Base-by-base conservation (phyloP, 257 asterid species). In the Cynanchum wilfordii region DNA sequence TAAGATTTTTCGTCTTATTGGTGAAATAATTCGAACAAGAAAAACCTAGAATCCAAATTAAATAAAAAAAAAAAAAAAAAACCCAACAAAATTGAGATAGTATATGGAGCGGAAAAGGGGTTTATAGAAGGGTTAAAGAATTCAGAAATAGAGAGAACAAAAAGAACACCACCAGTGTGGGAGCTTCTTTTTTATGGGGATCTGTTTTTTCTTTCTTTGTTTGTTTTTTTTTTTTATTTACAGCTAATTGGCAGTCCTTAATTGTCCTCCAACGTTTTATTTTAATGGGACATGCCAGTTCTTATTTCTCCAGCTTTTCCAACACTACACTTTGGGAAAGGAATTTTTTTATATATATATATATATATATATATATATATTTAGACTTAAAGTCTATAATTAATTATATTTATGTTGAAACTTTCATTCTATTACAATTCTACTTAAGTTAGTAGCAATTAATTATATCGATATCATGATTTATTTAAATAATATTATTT, bases 21-120 rank as follows among this genome's bases (percentile, higher is more conserved):
- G 63, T 56, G 50, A 72, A 50, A 72, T 29, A 66, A 73, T 25
- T 73, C 17, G 52, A 70, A n/a, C 54, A 73, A 60, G 10, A 55
- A 76, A 42, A 64, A 82, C 80, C 81, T 47, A 80, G 73, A 66
- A 62, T 71, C 57, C 75, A n/a, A 69, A 65, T 59, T 68, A 49
- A 22, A 20, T 2, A 6, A 38, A 38, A 38, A 6, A 40, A 40
- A 40, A 40, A 40, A 7, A 40, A 42, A 38, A 38, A 75, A 38
- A 63, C 62, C 56, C 70, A 50, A 75, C 51, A 75, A 80, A 79
- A 62, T 30, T 3, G 47, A 25, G 47, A 25, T 11, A 69, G 58
- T 80, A 80, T 40, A 64, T 25, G 72, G 47, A 42, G 0, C 11
- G 47, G 47, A 52, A 69, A 33, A 33, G 56, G 77, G 77, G 63